Conservation (phyloP, 2,329 filamentous ascomycete genomes). For the Trichoderma asperellum region DNA sequence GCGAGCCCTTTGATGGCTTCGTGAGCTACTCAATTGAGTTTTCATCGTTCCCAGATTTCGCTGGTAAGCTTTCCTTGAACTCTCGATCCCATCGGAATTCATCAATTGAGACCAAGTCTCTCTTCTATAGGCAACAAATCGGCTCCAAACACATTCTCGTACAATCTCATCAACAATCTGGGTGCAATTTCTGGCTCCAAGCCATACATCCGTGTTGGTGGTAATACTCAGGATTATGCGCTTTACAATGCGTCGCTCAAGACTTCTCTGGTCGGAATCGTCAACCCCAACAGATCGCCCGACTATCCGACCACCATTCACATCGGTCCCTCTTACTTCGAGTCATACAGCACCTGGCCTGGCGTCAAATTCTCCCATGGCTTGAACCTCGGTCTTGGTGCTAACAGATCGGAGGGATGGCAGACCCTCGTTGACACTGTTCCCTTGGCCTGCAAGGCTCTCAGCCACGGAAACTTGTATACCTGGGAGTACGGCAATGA, state of each 20-base stretch:
- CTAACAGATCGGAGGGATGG: conserved; percentile 55
- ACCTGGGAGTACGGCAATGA: conserved; percentile 61
- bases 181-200: conserved; percentile 58
- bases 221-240: conserved; percentile 70
- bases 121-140: conserved; percentile 51
- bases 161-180: conserved; percentile 62
- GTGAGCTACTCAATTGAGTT: conserved; percentile 58
- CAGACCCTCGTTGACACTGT: conserved; percentile 58
- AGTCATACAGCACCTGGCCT: conserved; percentile 63
- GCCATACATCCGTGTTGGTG: conserved; percentile 65
- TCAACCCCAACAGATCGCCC: conserved; percentile 52
- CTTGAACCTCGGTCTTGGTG: conserved; percentile 61
- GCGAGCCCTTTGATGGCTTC: conserved; percentile 41
- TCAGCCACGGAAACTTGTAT: conserved; percentile 55
- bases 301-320: conserved; percentile 65
- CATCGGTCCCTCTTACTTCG: conserved; percentile 65
- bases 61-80: conserved; percentile 38
- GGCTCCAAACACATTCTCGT: conserved; percentile 61
- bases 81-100: background rate
- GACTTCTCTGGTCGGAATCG: conserved; percentile 56
- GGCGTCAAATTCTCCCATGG: conserved; percentile 62
- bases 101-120: background rate
- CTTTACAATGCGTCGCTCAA: conserved; percentile 59
- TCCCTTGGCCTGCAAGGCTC: conserved; percentile 59
- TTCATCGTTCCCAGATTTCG: conserved; percentile 56